Percentiles rank a stretch among this genome's conserved stretches.
Conservation (phyloP, 257 asterid species). For the Perilla frutescens region DNA sequence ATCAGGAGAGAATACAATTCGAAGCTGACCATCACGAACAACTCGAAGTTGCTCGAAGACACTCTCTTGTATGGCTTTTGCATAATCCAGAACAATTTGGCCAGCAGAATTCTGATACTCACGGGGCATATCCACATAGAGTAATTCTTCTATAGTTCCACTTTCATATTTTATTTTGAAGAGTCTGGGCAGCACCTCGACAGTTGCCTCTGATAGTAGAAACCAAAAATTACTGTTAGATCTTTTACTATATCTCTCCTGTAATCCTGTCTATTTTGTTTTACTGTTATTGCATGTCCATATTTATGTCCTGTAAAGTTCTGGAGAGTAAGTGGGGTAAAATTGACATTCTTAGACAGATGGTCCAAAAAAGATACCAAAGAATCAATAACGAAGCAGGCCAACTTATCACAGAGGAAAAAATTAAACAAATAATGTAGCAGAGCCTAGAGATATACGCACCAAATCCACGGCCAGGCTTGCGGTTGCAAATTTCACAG, state of each 20-base stretch:
- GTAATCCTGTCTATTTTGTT: conserved; percentile 7
- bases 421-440: conserved; percentile 14
- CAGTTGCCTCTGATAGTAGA: conserved; percentile 82
- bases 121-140: conserved; percentile 96
- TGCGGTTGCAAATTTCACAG: conserved; percentile 93
- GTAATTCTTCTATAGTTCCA: conserved; percentile 92
- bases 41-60: conserved; percentile 98
- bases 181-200: conserved; percentile 93
- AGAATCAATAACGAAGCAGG: conserved; percentile 1
- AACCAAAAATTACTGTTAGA: conserved; percentile 37
- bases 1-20: conserved; percentile 91
- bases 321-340: not conserved
- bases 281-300: not conserved
- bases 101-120: conserved; percentile 96
- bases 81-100: conserved; percentile 89
- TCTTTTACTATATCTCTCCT: not conserved
- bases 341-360: not conserved
- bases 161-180: conserved; percentile 96
- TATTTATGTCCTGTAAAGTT: not conserved
- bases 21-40: conserved; percentile 99
- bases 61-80: conserved; percentile 97
- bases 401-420: conserved; percentile 11
- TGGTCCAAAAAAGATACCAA: conserved; percentile 1
- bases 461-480: conserved; percentile 99
- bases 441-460: conserved; percentile 33